Conservation (phyloP, 345 rosid genomes). For the Ceriops zippeliana region DNA sequence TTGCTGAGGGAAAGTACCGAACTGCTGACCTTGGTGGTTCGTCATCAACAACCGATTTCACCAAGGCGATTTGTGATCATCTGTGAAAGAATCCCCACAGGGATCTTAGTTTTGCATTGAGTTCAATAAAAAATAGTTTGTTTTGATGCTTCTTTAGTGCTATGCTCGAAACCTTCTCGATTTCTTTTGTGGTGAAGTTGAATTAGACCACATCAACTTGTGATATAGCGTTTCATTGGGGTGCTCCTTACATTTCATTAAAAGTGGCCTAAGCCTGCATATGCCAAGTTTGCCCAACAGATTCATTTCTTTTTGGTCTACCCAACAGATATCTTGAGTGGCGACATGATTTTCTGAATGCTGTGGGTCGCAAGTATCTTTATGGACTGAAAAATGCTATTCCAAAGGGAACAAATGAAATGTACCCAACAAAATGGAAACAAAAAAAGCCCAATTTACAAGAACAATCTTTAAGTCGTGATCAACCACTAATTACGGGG, state of each 20-base stretch:
- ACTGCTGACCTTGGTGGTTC: conserved; percentile 97
- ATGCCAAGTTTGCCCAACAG: no score
- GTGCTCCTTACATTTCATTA: background rate
- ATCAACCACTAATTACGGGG: no score
- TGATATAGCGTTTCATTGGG: background rate
- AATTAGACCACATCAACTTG: conserved; percentile 17
- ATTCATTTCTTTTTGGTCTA: no score
- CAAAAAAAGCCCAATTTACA: no score
- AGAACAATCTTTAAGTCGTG: no score
- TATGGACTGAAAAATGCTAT: no score
- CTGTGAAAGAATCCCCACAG: conserved; percentile 45
- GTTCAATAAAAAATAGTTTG: conserved; percentile 10
- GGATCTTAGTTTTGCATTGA: conserved; percentile 25
- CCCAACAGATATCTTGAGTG: no score
- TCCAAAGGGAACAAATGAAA: no score
- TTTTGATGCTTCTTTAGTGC: conserved; percentile 7
- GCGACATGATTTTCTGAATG: no score
- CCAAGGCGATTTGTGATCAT: conserved; percentile 85
- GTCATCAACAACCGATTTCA: conserved; percentile 76
- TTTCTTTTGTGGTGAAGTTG: conserved; percentile 3
- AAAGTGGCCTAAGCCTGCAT: no score
- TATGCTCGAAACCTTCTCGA: conserved; percentile 12
- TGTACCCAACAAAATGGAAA: no score
- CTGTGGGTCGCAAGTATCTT: no score
- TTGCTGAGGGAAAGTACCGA: conserved; percentile 86